These are phyloP conservation scores for Gossypium anomalum DNA, from an alignment of 345 rosid species.

Conservation along the genomic window DNA sequence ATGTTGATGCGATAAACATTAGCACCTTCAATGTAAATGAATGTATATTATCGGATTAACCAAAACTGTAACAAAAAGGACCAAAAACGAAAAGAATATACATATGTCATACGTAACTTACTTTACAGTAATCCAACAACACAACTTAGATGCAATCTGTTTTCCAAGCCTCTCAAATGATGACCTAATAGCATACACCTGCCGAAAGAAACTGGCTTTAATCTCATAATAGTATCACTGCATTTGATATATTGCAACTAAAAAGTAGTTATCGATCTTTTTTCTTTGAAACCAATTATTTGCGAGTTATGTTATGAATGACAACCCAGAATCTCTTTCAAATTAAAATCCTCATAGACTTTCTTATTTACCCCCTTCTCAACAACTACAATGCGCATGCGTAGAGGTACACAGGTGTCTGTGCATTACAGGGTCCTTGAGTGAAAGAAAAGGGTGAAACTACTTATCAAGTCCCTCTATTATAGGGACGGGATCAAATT, in stretches of 20 bases:
- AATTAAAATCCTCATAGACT: background rate
- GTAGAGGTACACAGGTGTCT: background rate
- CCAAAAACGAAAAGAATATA: conserved; percentile 34
- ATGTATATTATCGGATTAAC: conserved; percentile 12
- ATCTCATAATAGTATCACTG: background rate
- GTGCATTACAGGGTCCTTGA: background rate
- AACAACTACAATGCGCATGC: background rate
- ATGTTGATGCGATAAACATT: background rate
- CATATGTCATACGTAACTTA: conserved; percentile 26
- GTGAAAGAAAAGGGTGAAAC: background rate
- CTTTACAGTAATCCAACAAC: conserved; percentile 82
- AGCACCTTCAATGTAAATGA: background rate
- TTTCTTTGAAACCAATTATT: background rate
- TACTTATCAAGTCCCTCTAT: too few relatives aligned
- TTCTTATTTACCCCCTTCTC: background rate
- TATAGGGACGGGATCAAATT: too few relatives aligned
- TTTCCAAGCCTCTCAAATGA: conserved; percentile 95
- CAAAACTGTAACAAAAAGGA: background rate
- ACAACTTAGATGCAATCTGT: conserved; percentile 83
- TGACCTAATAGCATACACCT: conserved; percentile 98
- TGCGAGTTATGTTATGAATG: background rate
- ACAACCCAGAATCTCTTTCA: background rate
- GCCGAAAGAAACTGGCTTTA: conserved; percentile 18
- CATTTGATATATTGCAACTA: background rate
- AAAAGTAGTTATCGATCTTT: background rate